A percentile compares a stretch with the other conserved stretches of the same genome.
These are phyloP conservation scores for Lentinula boryana DNA, from an alignment of 768 basidiomycete species.

Conservation along the genomic window DNA sequence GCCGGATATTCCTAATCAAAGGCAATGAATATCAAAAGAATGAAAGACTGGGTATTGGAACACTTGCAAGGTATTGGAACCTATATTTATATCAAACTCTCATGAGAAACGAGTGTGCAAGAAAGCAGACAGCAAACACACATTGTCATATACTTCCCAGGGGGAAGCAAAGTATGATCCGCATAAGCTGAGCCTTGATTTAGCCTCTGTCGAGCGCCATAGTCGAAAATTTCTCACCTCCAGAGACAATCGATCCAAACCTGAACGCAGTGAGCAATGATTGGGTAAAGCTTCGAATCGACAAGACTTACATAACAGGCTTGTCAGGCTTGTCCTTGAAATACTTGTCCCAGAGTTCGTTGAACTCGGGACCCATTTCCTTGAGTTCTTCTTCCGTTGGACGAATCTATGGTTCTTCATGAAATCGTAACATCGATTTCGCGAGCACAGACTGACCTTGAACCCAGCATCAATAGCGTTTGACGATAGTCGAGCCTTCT, in stretches of 20 bases:
- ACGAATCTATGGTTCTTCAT: slow-evolving; percentile 40
- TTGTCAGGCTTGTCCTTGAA: slow-evolving; percentile 81
- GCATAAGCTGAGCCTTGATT: slow-evolving; percentile 42
- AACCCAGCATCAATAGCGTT: slow-evolving; percentile 74
- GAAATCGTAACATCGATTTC: not conserved
- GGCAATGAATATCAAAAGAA: not conserved
- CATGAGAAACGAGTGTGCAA: not conserved
- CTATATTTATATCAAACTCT: slow-evolving; percentile 11
- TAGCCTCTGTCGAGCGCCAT: not conserved
- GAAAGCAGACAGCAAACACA: slow-evolving; percentile 15
- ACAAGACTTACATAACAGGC: slow-evolving; percentile 52
- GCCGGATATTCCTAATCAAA: slow-evolving; percentile 59
- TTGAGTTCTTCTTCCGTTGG: slow-evolving; percentile 65
- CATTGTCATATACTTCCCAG: slow-evolving; percentile 69
- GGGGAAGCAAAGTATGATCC: slow-evolving; percentile 64
- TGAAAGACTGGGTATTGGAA: not conserved
- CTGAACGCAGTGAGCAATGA: slow-evolving; percentile 12
- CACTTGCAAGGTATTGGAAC: slow-evolving; percentile 58
- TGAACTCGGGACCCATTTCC: slow-evolving; percentile 77
- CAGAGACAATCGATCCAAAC: slow-evolving; percentile 66
- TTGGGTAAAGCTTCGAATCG: not conserved
- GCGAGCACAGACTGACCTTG: slow-evolving; percentile 34
- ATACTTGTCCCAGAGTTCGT: slow-evolving; percentile 59
- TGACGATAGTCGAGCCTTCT: slow-evolving; percentile 62
- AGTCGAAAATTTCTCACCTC: slow-evolving; percentile 25